phyloP scores from a whole-genome alignment of 1,284 basidiomycete species.

The Phellopilus nigrolimitatus region DNA sequence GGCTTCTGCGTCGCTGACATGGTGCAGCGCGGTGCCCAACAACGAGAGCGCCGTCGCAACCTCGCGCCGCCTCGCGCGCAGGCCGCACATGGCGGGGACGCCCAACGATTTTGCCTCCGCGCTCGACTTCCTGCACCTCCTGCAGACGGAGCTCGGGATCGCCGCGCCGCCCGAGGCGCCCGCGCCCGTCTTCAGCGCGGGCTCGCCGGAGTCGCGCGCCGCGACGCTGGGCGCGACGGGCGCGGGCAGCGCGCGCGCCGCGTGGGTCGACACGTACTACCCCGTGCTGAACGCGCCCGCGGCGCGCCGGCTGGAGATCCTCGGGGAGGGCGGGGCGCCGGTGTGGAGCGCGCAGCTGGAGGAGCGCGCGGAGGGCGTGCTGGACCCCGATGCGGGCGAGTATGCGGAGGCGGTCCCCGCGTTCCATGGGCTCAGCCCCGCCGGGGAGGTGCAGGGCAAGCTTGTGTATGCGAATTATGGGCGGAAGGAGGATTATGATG shows the following conservation, averaged over 20 bases:
- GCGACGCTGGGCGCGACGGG: slow-evolving; percentile 56
- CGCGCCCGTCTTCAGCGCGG: slow-evolving; percentile 58
- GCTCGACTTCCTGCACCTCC: slow-evolving; percentile 54
- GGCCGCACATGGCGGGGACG: slow-evolving; percentile 72
- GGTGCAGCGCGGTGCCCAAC: slow-evolving; percentile 15
- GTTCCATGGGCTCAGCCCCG: slow-evolving; percentile 67
- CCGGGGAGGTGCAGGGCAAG: slow-evolving; percentile 61
- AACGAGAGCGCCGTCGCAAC: slow-evolving; percentile 24
- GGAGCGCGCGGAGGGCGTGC: slow-evolving; percentile 55
- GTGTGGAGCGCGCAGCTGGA: slow-evolving; percentile 66
- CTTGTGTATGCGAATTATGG: slow-evolving; percentile 86
- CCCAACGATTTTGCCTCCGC: slow-evolving; percentile 61
- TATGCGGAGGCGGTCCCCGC: slow-evolving; percentile 55
- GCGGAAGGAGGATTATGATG: slow-evolving; percentile 42
- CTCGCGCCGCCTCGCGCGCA: slow-evolving; percentile 56
- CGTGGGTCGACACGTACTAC: slow-evolving; percentile 82
- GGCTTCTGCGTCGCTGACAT: too few relatives aligned
- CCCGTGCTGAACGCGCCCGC: slow-evolving; percentile 78
- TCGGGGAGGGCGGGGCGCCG: slow-evolving; percentile 46
- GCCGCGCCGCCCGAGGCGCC: slow-evolving; percentile 31
- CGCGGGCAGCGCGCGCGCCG: slow-evolving; percentile 44
- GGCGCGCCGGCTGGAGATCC: slow-evolving; percentile 55
- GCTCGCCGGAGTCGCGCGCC: slow-evolving; percentile 55
- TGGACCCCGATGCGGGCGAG: slow-evolving; percentile 58
- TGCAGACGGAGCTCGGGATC: slow-evolving; percentile 59